phyloP scores from a whole-genome alignment of 495 filamentous ascomycete genomes.

The Trichoderma parareesei region DNA sequence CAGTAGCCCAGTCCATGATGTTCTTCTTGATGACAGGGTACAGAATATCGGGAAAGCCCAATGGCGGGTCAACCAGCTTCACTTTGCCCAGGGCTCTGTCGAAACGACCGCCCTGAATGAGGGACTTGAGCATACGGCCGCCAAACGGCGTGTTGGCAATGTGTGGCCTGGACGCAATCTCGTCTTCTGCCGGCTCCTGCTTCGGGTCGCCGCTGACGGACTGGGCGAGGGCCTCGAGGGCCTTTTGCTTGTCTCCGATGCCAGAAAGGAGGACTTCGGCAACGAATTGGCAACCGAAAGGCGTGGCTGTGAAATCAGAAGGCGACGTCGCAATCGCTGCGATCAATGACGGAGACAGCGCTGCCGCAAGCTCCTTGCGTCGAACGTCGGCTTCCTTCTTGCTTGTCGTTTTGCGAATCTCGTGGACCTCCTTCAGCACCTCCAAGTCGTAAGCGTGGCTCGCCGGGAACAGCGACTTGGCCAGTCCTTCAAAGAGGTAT shows the following conservation, averaged over 20 bases:
- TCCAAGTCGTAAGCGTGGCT: constrained; percentile 51
- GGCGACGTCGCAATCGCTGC: constrained; percentile 61
- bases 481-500: constrained; percentile 71
- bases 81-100: constrained; percentile 61
- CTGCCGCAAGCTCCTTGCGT: constrained; percentile 64
- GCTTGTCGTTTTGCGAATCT: constrained; percentile 66
- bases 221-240: constrained; percentile 61
- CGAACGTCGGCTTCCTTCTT: constrained; percentile 81
- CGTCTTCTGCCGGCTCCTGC: constrained; percentile 29
- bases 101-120: constrained; percentile 80
- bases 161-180: constrained; percentile 35
- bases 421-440: constrained; percentile 64
- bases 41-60: constrained; percentile 69
- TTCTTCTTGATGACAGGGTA: constrained; percentile 69
- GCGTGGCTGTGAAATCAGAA: constrained; percentile 55
- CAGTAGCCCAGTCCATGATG: constrained; percentile 77
- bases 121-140: constrained; percentile 80
- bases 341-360: constrained; percentile 59
- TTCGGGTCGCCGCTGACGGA: constrained; percentile 58
- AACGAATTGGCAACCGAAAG: constrained; percentile 82
- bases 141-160: constrained; percentile 53
- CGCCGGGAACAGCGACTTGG: constrained; percentile 58
- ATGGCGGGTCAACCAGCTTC: constrained; percentile 60
- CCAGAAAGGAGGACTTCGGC: constrained; percentile 73
- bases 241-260: constrained; percentile 59